Evolutionary conservation across 1,284 basidiomycete species (phyloP), one percentile per base, ranked within the genome.

Genomic region (Apiotrichum mycotoxinovorans): DNA sequence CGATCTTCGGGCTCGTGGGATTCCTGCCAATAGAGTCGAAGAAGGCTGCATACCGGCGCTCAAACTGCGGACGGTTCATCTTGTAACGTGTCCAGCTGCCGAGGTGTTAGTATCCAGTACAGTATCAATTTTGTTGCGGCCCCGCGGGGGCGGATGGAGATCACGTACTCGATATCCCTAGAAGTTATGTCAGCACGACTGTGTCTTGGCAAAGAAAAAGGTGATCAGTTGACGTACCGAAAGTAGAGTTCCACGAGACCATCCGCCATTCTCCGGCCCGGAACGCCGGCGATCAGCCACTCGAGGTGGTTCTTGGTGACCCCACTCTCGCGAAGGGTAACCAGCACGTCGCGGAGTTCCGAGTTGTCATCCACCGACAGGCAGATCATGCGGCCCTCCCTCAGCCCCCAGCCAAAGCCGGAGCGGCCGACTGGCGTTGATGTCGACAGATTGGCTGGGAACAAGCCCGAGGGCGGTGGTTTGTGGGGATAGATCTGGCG

Each of bases 21-120:
- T 76, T 71, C 25, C 69, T 61, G 4, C 68, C 69, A 46, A 77
- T 70, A 5, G 70, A 71, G 49, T 77, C 75, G 65, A 75, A 76
- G 62, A 77, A 77, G n/a, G 66, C 57, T 26, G 64, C 62, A 54
- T 76, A 78, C 17, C 71, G 66, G 10, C 66, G 60, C 61, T 76
- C 73, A 59, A 79, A 79, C 22, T 69, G 67, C 14, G 72, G 68
- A 35, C 72, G 68, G 61, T 78, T 77, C 64, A 78, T 75, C 55
- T 79, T 77, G 57, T 78, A 79, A n/a, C 77, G 62, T 4, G 77
- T 79, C 77, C 77, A 79, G 67, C 76, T 77, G 57, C n/a, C n/a
- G 11, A n/a, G 15, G 17, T 17, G 42, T 60, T 40, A 65, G 50
- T 48, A 42, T 34, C n/a, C 17, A 11, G n/a, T 33, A 12, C 27